A percentile compares a stretch with the other conserved stretches of the same genome.
These are phyloP conservation scores for Mentha longifolia DNA, from an alignment of 257 asterid species.

Conservation along the genomic window DNA sequence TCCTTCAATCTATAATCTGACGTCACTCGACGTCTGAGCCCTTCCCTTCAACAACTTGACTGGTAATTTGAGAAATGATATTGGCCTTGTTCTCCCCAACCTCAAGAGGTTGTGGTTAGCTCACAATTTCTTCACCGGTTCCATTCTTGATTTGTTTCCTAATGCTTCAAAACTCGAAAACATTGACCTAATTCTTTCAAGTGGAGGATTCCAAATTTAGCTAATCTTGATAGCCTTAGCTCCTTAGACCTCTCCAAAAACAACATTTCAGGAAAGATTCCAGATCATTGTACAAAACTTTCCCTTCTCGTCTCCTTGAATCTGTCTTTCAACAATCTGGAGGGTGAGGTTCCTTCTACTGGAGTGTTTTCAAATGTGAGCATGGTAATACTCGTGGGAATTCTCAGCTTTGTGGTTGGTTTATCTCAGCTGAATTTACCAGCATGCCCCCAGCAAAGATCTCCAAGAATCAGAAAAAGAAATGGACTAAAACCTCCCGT, in stretches of 20 bases:
- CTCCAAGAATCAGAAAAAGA: constrained; percentile 26
- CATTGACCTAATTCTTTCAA: constrained; percentile 46
- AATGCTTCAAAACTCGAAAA: constrained; percentile 43
- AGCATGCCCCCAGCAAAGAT: constrained; percentile 39
- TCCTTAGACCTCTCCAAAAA: constrained; percentile 50
- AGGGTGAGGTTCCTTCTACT: constrained; percentile 46
- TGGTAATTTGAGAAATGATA: constrained; percentile 43
- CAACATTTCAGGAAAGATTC: no score
- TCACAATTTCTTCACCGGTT: constrained; percentile 45
- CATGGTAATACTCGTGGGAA: constrained; percentile 40
- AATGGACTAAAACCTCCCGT: constrained; percentile 24
- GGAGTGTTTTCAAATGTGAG: constrained; percentile 48
- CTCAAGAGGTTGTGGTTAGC: constrained; percentile 43
- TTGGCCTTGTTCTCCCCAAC: constrained; percentile 47
- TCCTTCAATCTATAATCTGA: constrained; percentile 44
- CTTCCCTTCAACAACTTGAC: constrained; percentile 45
- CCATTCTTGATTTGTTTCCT: constrained; percentile 47
- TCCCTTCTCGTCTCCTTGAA: constrained; percentile 40
- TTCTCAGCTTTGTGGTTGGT: constrained; percentile 53
- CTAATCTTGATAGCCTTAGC: constrained; percentile 34
- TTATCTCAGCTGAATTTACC: constrained; percentile 39
- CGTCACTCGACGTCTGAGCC: constrained; percentile 41
- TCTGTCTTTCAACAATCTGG: constrained; percentile 52
- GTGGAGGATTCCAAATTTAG: constrained; percentile 46
- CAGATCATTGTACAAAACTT: constrained; percentile 32